Conservation (phyloP, 768 basidiomycete genomes). For the Lentinula sp. region DNA sequence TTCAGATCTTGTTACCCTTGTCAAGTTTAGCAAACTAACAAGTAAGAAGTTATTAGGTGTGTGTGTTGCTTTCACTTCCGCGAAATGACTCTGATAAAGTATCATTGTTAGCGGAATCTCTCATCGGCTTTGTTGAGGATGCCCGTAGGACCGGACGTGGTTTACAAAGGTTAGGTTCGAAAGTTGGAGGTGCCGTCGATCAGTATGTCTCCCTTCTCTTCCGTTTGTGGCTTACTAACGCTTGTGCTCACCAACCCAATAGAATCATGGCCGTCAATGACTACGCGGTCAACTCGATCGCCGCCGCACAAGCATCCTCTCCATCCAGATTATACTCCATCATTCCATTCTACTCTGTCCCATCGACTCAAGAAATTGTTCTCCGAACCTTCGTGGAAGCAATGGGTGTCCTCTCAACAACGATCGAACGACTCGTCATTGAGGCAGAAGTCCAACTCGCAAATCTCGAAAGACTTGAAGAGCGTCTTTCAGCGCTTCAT, state of each 20-base stretch:
- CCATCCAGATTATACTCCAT: conserved; percentile 28
- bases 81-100: not conserved
- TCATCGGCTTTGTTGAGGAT: conserved; percentile 51
- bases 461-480: conserved; percentile 59
- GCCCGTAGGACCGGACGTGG: conserved; percentile 56
- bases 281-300: conserved; percentile 59
- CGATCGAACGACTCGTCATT: conserved; percentile 52
- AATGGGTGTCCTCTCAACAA: conserved; percentile 50
- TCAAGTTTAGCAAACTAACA: conserved; percentile 56
- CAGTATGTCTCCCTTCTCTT: conserved; percentile 36
- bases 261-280: conserved; percentile 75
- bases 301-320: conserved; percentile 29
- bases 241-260: not conserved
- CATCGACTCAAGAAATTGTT: conserved; percentile 35
- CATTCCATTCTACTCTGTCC: conserved; percentile 29
- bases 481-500: conserved; percentile 48
- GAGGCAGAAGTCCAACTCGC: conserved; percentile 56
- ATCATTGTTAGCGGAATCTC: conserved; percentile 27
- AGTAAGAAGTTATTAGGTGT: conserved; percentile 44
- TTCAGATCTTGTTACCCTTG: conserved; percentile 55
- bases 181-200: conserved; percentile 70
- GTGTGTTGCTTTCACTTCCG: not conserved
- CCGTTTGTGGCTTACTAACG: not conserved
- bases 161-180: conserved; percentile 57
- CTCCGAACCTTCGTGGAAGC: conserved; percentile 51